Evolutionary conservation across 805 yeast genomes (phyloP).

Genomic region (Debaryomyces prosopidis): DNA sequence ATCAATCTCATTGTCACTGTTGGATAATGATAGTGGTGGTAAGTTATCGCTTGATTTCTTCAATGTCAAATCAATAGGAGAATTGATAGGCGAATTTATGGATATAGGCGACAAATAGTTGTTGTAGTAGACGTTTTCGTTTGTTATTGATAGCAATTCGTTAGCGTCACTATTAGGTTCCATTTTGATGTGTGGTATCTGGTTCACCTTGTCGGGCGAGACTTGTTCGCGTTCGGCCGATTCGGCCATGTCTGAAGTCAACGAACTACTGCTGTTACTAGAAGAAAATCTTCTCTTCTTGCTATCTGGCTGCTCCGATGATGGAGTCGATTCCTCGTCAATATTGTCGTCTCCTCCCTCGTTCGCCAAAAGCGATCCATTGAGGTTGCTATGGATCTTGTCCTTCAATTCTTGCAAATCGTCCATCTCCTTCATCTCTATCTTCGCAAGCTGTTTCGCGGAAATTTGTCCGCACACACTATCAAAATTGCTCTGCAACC

Average conservation of each 20-base stretch:
- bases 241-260: not conserved
- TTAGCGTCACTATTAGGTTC: conserved; percentile 6
- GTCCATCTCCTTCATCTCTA: conserved; percentile 10
- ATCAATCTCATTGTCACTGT: not conserved
- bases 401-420: conserved; percentile 25
- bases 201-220: conserved; percentile 1
- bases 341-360: conserved; percentile 1
- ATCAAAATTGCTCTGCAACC: conserved; percentile 25
- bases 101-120: conserved; percentile 46
- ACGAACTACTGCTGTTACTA: not conserved
- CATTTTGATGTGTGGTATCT: conserved; percentile 3
- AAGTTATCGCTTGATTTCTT: conserved; percentile 15
- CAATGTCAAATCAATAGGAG: conserved; percentile 41
- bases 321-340: not conserved
- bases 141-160: conserved; percentile 11
- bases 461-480: conserved; percentile 13
- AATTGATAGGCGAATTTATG: conserved; percentile 38
- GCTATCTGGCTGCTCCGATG: conserved; percentile 1
- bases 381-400: conserved; percentile 26
- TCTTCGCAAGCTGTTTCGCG: conserved; percentile 8
- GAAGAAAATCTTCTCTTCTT: conserved; percentile 14
- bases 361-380: conserved; percentile 6
- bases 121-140: conserved; percentile 18
- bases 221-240: conserved; percentile 1
- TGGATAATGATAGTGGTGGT: conserved; percentile 9